Conservation (phyloP, 2,329 filamentous ascomycete genomes). For the Didymosphaeria variabile region DNA sequence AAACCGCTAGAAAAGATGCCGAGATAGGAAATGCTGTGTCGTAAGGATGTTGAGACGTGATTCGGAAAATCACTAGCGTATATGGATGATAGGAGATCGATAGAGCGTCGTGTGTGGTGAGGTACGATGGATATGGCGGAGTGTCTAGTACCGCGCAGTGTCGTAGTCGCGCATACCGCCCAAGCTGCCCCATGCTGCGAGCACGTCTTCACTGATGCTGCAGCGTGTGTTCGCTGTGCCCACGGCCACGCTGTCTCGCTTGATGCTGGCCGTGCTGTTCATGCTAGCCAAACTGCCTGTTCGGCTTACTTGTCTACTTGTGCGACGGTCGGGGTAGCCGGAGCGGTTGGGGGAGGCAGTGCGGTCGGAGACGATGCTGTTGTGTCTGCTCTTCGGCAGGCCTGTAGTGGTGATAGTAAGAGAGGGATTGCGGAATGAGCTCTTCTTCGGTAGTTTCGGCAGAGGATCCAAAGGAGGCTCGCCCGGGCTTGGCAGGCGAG, state of each 20-base stretch:
- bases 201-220: slow-evolving; percentile 57
- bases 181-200: slow-evolving; percentile 58
- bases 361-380: slow-evolving; percentile 33
- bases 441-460: slow-evolving; percentile 28
- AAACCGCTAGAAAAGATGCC: slow-evolving; percentile 12
- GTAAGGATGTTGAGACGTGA: neutral
- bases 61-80: neutral
- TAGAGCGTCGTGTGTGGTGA: neutral
- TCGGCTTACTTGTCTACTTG: slow-evolving; percentile 30
- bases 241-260: slow-evolving; percentile 24
- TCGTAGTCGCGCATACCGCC: slow-evolving; percentile 46
- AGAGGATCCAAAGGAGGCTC: slow-evolving; percentile 25
- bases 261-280: slow-evolving; percentile 31
- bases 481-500: slow-evolving; percentile 32
- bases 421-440: slow-evolving; percentile 26
- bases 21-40: slow-evolving; percentile 7
- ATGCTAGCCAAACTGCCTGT: slow-evolving; percentile 35
- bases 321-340: slow-evolving; percentile 21
- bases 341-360: slow-evolving; percentile 28
- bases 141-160: slow-evolving; percentile 8
- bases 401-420: slow-evolving; percentile 26
- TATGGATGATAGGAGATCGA: neutral
- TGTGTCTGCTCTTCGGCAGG: slow-evolving; percentile 27
- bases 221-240: slow-evolving; percentile 33
- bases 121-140: neutral